These are phyloP conservation scores for Solanum chiquidenum DNA, from an alignment of 257 asterid genomes.

Conservation along the genomic window DNA sequence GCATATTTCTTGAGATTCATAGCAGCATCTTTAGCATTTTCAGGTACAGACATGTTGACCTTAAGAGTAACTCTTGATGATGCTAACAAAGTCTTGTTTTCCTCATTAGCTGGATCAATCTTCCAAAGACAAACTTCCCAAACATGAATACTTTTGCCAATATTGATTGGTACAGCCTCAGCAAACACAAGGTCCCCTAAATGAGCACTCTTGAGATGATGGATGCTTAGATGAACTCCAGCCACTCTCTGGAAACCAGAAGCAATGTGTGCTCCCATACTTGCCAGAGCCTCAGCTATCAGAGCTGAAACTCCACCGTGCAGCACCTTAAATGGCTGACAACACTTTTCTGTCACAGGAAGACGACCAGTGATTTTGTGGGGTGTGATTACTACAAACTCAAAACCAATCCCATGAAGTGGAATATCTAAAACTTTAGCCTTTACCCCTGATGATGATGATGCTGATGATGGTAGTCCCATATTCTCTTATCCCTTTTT, in stretches of 20 bases:
- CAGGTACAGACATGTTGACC: conserved; percentile 61
- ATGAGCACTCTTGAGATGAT: conserved; percentile 54
- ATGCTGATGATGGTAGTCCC: background rate
- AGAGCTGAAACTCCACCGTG: conserved; percentile 47
- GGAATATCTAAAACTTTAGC: conserved; percentile 40
- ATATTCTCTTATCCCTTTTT: background rate
- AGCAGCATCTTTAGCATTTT: conserved; percentile 37
- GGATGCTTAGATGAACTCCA: conserved; percentile 29
- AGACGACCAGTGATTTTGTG: conserved; percentile 55
- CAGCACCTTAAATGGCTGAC: conserved; percentile 50
- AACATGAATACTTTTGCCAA: conserved; percentile 72
- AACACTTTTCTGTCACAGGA: conserved; percentile 45
- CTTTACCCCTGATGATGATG: conserved; percentile 8
- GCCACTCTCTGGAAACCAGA: conserved; percentile 32
- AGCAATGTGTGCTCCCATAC: conserved; percentile 36
- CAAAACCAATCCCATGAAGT: conserved; percentile 55
- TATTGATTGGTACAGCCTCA: conserved; percentile 54
- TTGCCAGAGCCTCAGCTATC: conserved; percentile 30
- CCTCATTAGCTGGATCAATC: conserved; percentile 22
- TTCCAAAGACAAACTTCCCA: conserved; percentile 74
- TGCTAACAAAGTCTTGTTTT: conserved; percentile 33
- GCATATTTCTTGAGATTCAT: conserved; percentile 44
- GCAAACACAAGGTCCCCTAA: conserved; percentile 62
- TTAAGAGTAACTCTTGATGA: conserved; percentile 70
- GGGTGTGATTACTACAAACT: conserved; percentile 49